Percentiles rank a stretch among this genome's conserved stretches.
Evolutionary conservation across 768 basidiomycete genomes (phyloP).

Genomic region (Punctularia strigosozonata): DNA sequence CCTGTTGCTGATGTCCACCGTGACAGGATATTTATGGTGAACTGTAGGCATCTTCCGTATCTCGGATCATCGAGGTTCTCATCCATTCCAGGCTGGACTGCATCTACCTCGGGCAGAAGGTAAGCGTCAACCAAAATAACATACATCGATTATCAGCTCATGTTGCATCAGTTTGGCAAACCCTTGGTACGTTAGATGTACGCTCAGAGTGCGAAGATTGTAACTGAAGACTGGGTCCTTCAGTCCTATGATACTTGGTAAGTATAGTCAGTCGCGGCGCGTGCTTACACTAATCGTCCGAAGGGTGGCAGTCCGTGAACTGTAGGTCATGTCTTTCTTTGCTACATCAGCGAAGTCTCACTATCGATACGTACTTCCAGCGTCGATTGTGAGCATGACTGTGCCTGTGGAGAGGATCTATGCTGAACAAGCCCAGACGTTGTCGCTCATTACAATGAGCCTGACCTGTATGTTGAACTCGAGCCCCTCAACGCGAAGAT

Average conservation of each 20-base stretch:
- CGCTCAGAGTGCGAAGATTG: neutral
- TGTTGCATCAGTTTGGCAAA: slow-evolving; percentile 49
- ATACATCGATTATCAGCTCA: neutral
- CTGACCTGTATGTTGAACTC: slow-evolving; percentile 56
- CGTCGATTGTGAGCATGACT: slow-evolving; percentile 50
- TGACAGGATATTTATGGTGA: slow-evolving; percentile 92
- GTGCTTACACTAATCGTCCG: neutral
- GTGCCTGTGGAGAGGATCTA: neutral
- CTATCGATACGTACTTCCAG: slow-evolving; percentile 20
- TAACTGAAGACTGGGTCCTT: neutral
- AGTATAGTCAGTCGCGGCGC: slow-evolving; percentile 3
- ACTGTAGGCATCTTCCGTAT: slow-evolving; percentile 35
- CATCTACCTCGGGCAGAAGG: slow-evolving; percentile 94
- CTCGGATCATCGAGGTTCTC: neutral
- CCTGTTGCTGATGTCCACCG: slow-evolving; percentile 3
- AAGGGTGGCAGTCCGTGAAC: slow-evolving; percentile 62
- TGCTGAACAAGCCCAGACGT: slow-evolving; percentile 36
- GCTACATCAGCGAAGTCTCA: neutral
- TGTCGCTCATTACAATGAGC: slow-evolving; percentile 55
- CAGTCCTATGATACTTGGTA: slow-evolving; percentile 53
- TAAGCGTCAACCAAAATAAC: slow-evolving; percentile 12
- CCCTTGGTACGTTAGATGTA: slow-evolving; percentile 44
- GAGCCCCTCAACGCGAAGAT: slow-evolving; percentile 1
- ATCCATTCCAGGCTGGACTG: slow-evolving; percentile 67
- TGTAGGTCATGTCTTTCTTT: slow-evolving; percentile 35